Evolutionary conservation across 2,329 filamentous ascomycete genomes (phyloP), one percentile per base, ranked within the genome.

Genomic region (Zarea fungicola): DNA sequence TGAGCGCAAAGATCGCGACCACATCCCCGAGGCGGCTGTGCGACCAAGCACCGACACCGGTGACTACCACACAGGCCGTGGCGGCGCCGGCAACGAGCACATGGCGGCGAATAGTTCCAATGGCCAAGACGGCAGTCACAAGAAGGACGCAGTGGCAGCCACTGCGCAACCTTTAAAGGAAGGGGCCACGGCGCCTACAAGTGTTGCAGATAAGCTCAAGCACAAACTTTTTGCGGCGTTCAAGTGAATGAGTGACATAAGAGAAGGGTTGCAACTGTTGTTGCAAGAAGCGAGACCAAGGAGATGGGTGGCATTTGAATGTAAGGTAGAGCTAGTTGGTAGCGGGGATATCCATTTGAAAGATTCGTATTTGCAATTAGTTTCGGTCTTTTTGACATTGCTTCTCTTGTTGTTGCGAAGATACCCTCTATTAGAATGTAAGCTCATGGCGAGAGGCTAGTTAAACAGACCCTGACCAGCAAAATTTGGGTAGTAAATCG

Each of bases 171-270:
- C n/a, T n/a, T n/a, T n/a, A n/a, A n/a, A n/a, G n/a, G n/a, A n/a
- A n/a, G n/a, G n/a, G n/a, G n/a, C n/a, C n/a, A n/a, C n/a, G 52
- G 55, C 62, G 8, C 66, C 68, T 47, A 57, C 65, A 41, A 67
- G 77, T 26, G 58, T 81, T 50, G 78, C 77, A 16, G 77, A 81
- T 58, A 79, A 75, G 69, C 65, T 81, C 55, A 81, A 81, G 73
- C 52, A 64, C 54, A 81, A 78, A 72, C 61, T 81, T 36, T 67
- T 79, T 49, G 69, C 71, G 16, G 59, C 63, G 1, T 71, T 76
- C 55, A 77, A 76, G 66, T 77, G 31, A 42, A 21, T 5, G 19
- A 22, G 9, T 36, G 34, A 29, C 28, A 14, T n/a, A n/a, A n/a
- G n/a, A n/a, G n/a, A n/a, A n/a, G 13, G 16, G 29, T 32, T 32